A percentile compares a stretch with the other conserved stretches of the same genome.
These are phyloP conservation scores for Talaromyces borbonicus DNA, from an alignment of 495 filamentous ascomycete genomes.

Conservation along the genomic window DNA sequence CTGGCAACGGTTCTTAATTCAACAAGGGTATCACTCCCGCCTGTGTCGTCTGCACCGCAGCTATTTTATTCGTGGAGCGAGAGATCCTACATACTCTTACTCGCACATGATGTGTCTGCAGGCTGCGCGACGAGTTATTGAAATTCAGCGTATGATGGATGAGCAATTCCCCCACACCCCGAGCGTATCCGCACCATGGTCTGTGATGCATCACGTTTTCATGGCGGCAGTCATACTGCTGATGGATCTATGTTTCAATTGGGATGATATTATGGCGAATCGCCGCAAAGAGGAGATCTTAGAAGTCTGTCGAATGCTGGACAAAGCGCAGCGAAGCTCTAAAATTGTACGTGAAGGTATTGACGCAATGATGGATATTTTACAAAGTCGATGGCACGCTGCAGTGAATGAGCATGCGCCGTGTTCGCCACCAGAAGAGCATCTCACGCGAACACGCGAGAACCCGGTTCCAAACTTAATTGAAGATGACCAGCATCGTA, in stretches of 20 bases:
- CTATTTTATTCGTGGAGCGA: slow-evolving; percentile 30
- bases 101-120: slow-evolving; percentile 33
- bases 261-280: slow-evolving; percentile 31
- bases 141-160: slow-evolving; percentile 31
- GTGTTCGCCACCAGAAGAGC: slow-evolving; percentile 5
- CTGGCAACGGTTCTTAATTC: slow-evolving; percentile 29
- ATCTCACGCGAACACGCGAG: not conserved
- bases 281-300: slow-evolving; percentile 31
- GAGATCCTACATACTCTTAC: slow-evolving; percentile 32
- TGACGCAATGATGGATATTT: slow-evolving; percentile 26
- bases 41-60: slow-evolving; percentile 34
- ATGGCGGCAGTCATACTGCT: slow-evolving; percentile 37
- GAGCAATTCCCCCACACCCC: slow-evolving; percentile 22
- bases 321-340: slow-evolving; percentile 25
- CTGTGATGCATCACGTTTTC: slow-evolving; percentile 36
- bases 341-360: slow-evolving; percentile 23
- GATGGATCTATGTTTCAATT: slow-evolving; percentile 37
- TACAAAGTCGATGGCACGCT: slow-evolving; percentile 24
- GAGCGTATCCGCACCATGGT: slow-evolving; percentile 23
- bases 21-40: slow-evolving; percentile 33
- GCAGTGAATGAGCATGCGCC: not conserved
- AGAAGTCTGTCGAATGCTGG: slow-evolving; percentile 34
- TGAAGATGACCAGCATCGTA: not conserved
- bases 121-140: slow-evolving; percentile 34
- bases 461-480: not conserved